Evolutionary conservation across 2,329 filamentous ascomycete species (phyloP), one percentile per base, ranked within the genome.

Genomic region (Clarireedia homoeocarpa): DNA sequence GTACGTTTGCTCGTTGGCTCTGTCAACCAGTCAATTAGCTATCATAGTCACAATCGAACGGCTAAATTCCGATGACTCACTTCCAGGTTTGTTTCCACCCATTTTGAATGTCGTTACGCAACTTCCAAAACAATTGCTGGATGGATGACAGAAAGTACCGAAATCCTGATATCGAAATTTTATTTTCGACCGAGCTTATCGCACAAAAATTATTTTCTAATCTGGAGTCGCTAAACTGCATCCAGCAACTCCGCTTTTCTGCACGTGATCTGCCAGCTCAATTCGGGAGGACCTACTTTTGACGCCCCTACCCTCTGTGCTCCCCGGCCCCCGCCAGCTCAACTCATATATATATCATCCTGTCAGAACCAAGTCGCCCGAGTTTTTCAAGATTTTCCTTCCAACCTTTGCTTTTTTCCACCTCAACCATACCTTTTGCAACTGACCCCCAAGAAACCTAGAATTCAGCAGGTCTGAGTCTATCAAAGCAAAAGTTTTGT

Each of bases 1-100:
- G 82, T 84, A 73, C 94, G 87, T 83, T 99, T 99, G 55, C 92
- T 97, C 75, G 86, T 91, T 69, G 92, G 94, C 75, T 96, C 91
- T 96, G 67, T 23, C 55, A 50, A 57, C 26, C 20, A 49, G 34
- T 38, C 53, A 61, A 58, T 64, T 59, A 65, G 58, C 45, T 23
- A 51, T 24, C 5, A 4, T 10, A 10, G 34, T 3, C 26, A 6
- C 9, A 15, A 27, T 34, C 3, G 1, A 5, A 34, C 7, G 6
- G 5, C 12, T 42, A 10, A 20, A 42, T 20, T 4, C n/a, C 15
- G 4, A 23, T 24, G 38, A 63, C 68, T 59, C 59, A 70, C 68
- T 70, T 57, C 68, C 68, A 55, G 66, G 66, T 62, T 69, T 70
- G 49, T 66, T 69, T 30, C 66, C 66, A 49, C 63, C 65, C 67